Conservation (phyloP, 2,329 filamentous ascomycete species). For the Emergomyces orientalis region DNA sequence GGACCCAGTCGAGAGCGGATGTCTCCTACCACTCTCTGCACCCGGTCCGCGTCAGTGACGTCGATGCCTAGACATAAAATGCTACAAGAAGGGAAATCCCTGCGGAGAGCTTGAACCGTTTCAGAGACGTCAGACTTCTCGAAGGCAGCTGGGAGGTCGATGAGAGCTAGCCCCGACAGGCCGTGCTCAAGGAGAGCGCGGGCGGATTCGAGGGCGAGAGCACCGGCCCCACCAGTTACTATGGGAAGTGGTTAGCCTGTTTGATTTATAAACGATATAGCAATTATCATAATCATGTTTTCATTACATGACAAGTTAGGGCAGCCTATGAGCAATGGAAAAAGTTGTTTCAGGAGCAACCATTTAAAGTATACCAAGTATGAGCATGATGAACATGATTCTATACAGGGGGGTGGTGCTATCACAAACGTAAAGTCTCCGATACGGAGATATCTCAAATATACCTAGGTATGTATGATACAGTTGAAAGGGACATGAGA, state of each 20-base stretch:
- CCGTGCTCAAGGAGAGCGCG: conserved; percentile 61
- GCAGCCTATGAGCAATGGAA: neutral
- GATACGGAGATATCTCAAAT: neutral
- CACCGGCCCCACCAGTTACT: conserved; percentile 60
- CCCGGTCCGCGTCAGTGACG: conserved; percentile 45
- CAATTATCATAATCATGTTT: neutral
- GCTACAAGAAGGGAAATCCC: conserved; percentile 46
- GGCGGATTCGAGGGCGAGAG: conserved; percentile 49
- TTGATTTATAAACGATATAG: conserved; percentile 4
- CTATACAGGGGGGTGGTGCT: neutral
- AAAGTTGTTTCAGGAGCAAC: neutral
- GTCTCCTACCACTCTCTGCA: conserved; percentile 17
- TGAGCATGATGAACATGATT: neutral
- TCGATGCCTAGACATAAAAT: conserved; percentile 49
- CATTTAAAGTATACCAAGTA: neutral
- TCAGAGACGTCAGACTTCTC: conserved; percentile 26
- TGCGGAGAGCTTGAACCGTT: conserved; percentile 40
- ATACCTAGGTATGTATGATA: neutral
- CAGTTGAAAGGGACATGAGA: neutral
- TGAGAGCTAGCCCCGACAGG: conserved; percentile 48
- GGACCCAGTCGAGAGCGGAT: conserved; percentile 35
- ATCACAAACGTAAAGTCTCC: neutral
- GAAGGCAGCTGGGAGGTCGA: conserved; percentile 47
- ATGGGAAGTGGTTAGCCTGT: conserved; percentile 11
- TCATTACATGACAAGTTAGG: neutral